phyloP scores from a whole-genome alignment of 2,329 filamentous ascomycete genomes.

The Xylaria sp. region DNA sequence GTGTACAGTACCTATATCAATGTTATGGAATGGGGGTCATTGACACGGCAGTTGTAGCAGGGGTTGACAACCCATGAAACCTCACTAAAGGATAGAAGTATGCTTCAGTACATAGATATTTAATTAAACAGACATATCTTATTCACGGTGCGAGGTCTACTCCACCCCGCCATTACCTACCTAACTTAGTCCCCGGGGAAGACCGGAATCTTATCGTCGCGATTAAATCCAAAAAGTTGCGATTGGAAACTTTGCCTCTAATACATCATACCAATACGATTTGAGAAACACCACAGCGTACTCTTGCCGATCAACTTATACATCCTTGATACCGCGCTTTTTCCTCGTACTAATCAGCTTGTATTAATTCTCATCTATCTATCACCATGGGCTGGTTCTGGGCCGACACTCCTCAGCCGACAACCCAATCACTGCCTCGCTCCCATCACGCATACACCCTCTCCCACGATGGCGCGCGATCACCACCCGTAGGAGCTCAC shows the following conservation, averaged over 20 bases:
- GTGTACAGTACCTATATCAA: too few relatives aligned
- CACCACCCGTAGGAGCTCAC: slow-evolving; percentile 55
- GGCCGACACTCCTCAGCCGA: slow-evolving; percentile 60
- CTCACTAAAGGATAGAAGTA: neutral
- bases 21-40: too few relatives aligned
- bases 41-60: too few relatives aligned
- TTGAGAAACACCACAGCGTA: slow-evolving; percentile 3
- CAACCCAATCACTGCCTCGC: slow-evolving; percentile 39
- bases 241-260: slow-evolving; percentile 20
- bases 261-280: neutral
- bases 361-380: neutral
- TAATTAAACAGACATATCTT: neutral
- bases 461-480: slow-evolving; percentile 43
- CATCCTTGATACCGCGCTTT: neutral
- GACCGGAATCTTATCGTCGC: slow-evolving; percentile 28
- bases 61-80: too few relatives aligned
- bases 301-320: neutral
- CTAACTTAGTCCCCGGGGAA: neutral
- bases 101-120: neutral
- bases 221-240: slow-evolving; percentile 28
- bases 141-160: neutral
- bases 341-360: neutral
- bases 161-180: neutral
- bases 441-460: slow-evolving; percentile 42
- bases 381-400: slow-evolving; percentile 71